These are phyloP conservation scores for Chalciporus sphaerocephalus DNA, from an alignment of 768 basidiomycete genomes.

Conservation along the genomic window DNA sequence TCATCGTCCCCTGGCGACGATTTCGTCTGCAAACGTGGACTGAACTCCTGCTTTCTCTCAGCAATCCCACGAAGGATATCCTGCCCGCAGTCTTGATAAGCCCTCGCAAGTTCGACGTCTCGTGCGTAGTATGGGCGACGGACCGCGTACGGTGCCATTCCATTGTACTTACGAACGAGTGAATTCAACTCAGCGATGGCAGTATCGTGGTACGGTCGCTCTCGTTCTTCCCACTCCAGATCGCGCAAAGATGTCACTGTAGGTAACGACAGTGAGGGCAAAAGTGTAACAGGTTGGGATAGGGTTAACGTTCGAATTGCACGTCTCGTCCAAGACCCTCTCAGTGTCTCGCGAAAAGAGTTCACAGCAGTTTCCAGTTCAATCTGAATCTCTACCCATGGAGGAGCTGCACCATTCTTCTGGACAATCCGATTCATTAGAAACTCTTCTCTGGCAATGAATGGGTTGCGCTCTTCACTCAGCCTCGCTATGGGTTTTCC, in stretches of 20 bases:
- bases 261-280: constrained; percentile 33
- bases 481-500: constrained; percentile 46
- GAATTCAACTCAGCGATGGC: constrained; percentile 70
- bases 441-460: constrained; percentile 73
- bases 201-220: constrained; percentile 61
- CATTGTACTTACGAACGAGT: constrained; percentile 75
- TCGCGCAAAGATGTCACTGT: constrained; percentile 52
- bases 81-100: constrained; percentile 48
- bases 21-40: constrained; percentile 2
- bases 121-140: constrained; percentile 57
- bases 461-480: constrained; percentile 52
- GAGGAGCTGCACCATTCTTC: constrained; percentile 75
- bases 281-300: constrained; percentile 36
- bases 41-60: constrained; percentile 19
- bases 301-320: constrained; percentile 58
- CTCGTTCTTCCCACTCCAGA: constrained; percentile 64
- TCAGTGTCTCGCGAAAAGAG: constrained; percentile 61
- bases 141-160: constrained; percentile 73
- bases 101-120: constrained; percentile 51
- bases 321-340: constrained; percentile 71
- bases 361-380: constrained; percentile 62
- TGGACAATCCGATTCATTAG: constrained; percentile 84
- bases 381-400: constrained; percentile 81
- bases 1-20: constrained; percentile 7
- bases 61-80: constrained; percentile 45